Conservation (phyloP, 441 rosid species). For the Mallotus repandus region DNA sequence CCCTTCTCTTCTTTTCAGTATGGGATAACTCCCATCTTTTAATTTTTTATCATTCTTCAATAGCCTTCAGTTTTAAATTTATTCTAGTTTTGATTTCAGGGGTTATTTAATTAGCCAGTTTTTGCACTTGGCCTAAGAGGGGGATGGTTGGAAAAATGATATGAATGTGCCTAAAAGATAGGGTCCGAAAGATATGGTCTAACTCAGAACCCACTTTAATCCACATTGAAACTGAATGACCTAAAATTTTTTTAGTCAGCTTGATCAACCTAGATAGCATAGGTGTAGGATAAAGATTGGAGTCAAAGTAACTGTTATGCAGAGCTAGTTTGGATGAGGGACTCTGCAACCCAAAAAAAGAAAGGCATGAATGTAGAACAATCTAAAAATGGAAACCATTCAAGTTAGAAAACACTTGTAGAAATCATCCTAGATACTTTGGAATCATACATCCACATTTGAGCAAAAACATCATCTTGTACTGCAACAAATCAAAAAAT, state of each 20-base stretch:
- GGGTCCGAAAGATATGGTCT: too few species aligned
- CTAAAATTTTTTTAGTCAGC: too few species aligned
- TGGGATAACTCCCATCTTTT: too few species aligned
- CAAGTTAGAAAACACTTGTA: not conserved
- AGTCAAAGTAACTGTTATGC: too few species aligned
- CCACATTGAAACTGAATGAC: too few species aligned
- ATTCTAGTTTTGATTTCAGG: not conserved
- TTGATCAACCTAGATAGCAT: too few species aligned
- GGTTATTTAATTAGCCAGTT: not conserved
- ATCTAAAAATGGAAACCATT: not conserved
- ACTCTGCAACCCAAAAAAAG: not conserved
- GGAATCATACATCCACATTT: not conserved
- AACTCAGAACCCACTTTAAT: too few species aligned
- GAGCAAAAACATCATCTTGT: not conserved
- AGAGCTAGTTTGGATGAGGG: not conserved
- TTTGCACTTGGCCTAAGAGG: not conserved
- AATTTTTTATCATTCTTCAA: too few species aligned
- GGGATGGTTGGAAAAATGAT: too few species aligned
- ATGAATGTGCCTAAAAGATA: too few species aligned
- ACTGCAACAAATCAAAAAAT: not conserved
- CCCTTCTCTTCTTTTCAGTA: too few species aligned
- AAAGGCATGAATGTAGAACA: not conserved
- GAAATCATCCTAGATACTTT: not conserved
- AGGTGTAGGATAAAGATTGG: not conserved
- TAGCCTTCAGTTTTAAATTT: not conserved